Evolutionary conservation across 106 monocot species (phyloP).

Genomic region (Dendrobium chrysotoxum): DNA sequence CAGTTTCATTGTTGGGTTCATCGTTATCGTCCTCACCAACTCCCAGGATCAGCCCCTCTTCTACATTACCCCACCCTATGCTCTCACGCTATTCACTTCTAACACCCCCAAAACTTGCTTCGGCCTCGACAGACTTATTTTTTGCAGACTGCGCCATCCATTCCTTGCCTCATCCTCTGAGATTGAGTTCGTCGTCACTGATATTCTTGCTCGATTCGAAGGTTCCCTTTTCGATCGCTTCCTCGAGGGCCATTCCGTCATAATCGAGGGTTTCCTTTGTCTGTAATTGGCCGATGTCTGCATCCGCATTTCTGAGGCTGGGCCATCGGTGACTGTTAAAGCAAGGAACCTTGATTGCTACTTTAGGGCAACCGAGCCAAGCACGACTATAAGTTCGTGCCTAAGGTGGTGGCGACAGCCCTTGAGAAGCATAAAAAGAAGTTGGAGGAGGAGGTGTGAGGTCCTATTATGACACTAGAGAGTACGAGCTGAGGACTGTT

Average conservation of each 20-base stretch:
- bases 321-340: conserved; percentile 45
- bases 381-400: conserved; percentile 99
- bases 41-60: conserved; percentile 94
- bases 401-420: conserved; percentile 76
- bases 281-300: conserved; percentile 26
- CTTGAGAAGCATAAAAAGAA: conserved; percentile 86
- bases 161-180: conserved; percentile 44
- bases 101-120: conserved; percentile 63
- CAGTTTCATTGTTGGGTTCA: conserved; percentile 81
- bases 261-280: conserved; percentile 78
- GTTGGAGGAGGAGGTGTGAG: conserved; percentile 29
- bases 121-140: conserved; percentile 83
- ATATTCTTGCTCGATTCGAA: conserved; percentile 80
- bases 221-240: conserved; percentile 87
- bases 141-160: conserved; percentile 76
- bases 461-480: neutral
- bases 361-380: conserved; percentile 89
- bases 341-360: conserved; percentile 51
- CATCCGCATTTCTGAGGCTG: neutral
- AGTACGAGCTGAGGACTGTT: neutral
- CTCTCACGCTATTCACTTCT: conserved; percentile 55
- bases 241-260: conserved; percentile 91
- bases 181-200: conserved; percentile 98
- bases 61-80: conserved; percentile 91
- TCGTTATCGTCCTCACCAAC: conserved; percentile 78